Percentiles rank a stretch among this genome's conserved stretches.
Conservation (phyloP, 225 moss, liverwort and hornwort genomes). For the Marchantia polymorpha region DNA sequence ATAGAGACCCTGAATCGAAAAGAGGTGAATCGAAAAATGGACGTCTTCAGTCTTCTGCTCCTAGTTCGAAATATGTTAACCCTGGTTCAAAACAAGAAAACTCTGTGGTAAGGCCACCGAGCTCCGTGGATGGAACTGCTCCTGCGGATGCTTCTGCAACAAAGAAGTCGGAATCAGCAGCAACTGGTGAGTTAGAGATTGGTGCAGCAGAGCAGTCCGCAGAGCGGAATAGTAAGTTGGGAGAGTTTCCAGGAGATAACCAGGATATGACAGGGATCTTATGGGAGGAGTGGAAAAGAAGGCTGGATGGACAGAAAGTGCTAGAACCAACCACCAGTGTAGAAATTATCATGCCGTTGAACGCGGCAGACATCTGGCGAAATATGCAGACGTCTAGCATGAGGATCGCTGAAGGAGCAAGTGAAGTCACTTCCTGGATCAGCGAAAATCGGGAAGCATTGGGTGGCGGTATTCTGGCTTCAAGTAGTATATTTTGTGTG, state of each 20-base stretch:
- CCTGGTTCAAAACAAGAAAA: neutral
- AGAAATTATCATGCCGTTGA: neutral
- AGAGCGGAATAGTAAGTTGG: neutral
- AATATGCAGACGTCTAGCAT: conserved; percentile 13
- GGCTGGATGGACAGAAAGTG: conserved; percentile 4
- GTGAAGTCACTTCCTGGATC: conserved; percentile 7
- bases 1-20: neutral
- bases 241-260: conserved; percentile 3
- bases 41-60: neutral
- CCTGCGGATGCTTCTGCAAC: neutral
- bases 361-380: conserved; percentile 20
- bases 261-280: conserved; percentile 30
- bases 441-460: conserved; percentile 9
- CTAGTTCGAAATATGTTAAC: neutral
- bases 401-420: neutral
- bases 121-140: neutral
- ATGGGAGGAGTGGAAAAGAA: conserved; percentile 36
- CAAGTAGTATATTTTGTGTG: conserved; percentile 13
- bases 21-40: neutral
- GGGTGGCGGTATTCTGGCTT: conserved; percentile 9
- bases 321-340: conserved; percentile 8
- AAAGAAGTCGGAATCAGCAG: neutral
- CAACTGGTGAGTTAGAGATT: neutral
- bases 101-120: neutral
- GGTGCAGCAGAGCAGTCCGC: neutral